phyloP scores from a whole-genome alignment of 1,139 yeast species.

The Fermentozyma sake region DNA sequence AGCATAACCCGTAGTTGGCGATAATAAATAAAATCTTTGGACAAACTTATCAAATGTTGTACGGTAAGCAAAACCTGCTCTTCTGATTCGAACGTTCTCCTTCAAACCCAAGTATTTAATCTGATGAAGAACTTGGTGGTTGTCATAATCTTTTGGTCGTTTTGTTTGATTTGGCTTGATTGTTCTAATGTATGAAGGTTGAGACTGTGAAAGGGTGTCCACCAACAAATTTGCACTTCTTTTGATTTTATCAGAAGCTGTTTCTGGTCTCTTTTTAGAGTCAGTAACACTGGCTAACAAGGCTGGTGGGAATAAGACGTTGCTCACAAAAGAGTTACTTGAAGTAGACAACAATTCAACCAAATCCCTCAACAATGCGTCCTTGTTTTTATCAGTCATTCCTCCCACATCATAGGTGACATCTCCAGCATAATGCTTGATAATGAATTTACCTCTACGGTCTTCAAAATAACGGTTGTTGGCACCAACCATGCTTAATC shows the following conservation, averaged over 20 bases:
- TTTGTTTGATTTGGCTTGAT: constrained; percentile 95
- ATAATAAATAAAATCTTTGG: constrained; percentile 87
- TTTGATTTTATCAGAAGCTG: constrained; percentile 96
- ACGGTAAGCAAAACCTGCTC: constrained; percentile 98
- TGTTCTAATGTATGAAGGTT: constrained; percentile 95
- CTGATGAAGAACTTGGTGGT: constrained; percentile 88
- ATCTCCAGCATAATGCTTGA: constrained; percentile 98
- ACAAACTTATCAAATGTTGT: constrained; percentile 96
- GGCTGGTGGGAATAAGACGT: constrained; percentile 68
- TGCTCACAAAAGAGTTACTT: constrained; percentile 57
- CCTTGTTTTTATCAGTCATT: constrained; percentile 97
- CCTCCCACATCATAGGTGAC: constrained; percentile 87
- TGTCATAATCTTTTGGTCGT: constrained; percentile 86
- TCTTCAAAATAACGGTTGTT: constrained; percentile 85
- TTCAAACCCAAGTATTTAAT: constrained; percentile 93
- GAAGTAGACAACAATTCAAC: constrained; percentile 75
- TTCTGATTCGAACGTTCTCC: constrained; percentile 93
- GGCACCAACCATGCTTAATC: constrained; percentile 77
- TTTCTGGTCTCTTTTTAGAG: constrained; percentile 83
- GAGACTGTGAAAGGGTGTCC: constrained; percentile 81
- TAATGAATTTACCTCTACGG: constrained; percentile 80
- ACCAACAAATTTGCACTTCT: constrained; percentile 87
- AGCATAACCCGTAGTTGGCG: constrained; percentile 91
- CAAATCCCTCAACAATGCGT: constrained; percentile 84
- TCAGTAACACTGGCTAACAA: constrained; percentile 57